phyloP scores from a whole-genome alignment of 2,329 filamentous ascomycete species.

The Stagonosporopsis vannaccii region DNA sequence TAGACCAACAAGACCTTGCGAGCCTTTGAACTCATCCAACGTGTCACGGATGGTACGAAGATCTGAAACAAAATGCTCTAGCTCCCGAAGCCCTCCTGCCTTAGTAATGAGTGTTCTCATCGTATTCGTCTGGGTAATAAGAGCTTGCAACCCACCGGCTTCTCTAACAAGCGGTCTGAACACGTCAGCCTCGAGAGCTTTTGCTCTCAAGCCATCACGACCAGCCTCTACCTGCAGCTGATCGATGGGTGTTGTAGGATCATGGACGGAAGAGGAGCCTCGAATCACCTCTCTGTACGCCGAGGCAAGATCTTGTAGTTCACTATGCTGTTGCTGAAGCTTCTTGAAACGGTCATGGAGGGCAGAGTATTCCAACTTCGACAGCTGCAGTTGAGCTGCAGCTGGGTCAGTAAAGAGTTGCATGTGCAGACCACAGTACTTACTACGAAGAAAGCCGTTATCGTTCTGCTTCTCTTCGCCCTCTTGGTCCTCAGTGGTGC shows the following conservation, averaged over 20 bases:
- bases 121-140: constrained; percentile 13
- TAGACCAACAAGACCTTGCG: constrained; percentile 17
- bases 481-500: neutral
- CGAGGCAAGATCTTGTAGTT: constrained; percentile 18
- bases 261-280: constrained; percentile 11
- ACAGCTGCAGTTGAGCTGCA: constrained; percentile 21
- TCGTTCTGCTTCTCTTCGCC: neutral
- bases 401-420: neutral
- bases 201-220: constrained; percentile 23
- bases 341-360: constrained; percentile 19
- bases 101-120: constrained; percentile 18
- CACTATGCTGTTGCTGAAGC: constrained; percentile 18
- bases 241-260: constrained; percentile 10
- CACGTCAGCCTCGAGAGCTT: constrained; percentile 25
- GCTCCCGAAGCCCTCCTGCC: constrained; percentile 19
- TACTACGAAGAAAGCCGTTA: constrained; percentile 5
- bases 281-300: constrained; percentile 21
- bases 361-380: constrained; percentile 16
- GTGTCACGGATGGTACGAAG: constrained; percentile 16
- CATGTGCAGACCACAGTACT: neutral
- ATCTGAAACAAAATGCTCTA: constrained; percentile 20
- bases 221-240: constrained; percentile 27
- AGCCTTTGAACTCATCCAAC: constrained; percentile 17
- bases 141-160: constrained; percentile 23
- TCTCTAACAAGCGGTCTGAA: constrained; percentile 24